phyloP scores from a whole-genome alignment of 306 rosid genomes.

The Quercus agrifolia region DNA sequence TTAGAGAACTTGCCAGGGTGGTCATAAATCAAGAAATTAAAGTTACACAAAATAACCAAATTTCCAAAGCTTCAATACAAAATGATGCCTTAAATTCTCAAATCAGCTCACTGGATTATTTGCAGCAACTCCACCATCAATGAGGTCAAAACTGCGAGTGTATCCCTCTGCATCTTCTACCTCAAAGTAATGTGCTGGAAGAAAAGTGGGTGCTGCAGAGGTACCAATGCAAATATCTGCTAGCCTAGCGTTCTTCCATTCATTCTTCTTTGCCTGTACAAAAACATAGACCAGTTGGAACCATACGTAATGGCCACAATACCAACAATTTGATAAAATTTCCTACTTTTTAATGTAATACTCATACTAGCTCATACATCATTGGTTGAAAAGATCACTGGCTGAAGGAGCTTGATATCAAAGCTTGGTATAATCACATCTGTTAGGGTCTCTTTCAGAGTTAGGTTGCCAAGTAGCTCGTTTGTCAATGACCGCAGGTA shows the following conservation, averaged over 20 bases:
- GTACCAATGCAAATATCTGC: constrained; percentile 40
- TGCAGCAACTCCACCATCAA: constrained; percentile 47
- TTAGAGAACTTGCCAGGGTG: not conserved
- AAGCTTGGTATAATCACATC: constrained; percentile 30
- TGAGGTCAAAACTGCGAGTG: constrained; percentile 24
- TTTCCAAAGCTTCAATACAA: not conserved
- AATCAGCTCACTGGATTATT: constrained; percentile 38
- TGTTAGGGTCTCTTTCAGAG: too few species aligned
- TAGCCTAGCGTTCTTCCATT: constrained; percentile 26
- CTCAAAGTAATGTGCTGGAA: constrained; percentile 39
- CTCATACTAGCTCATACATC: constrained; percentile 16
- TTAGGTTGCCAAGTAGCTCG: too few species aligned
- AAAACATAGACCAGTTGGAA: not conserved
- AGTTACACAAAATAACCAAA: not conserved
- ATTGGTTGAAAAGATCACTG: constrained; percentile 36
- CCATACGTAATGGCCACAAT: too few species aligned
- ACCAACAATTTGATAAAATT: too few species aligned
- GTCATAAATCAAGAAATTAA: not conserved
- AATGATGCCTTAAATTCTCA: not conserved
- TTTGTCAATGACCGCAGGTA: not conserved
- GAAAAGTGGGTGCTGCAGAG: constrained; percentile 47
- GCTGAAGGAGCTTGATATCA: constrained; percentile 42
- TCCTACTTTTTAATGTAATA: not conserved
- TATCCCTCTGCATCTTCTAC: constrained; percentile 19
- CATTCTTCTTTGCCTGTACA: constrained; percentile 24